phyloP scores from a whole-genome alignment of 1,284 basidiomycete genomes.

The Clitocybe nebularis region DNA sequence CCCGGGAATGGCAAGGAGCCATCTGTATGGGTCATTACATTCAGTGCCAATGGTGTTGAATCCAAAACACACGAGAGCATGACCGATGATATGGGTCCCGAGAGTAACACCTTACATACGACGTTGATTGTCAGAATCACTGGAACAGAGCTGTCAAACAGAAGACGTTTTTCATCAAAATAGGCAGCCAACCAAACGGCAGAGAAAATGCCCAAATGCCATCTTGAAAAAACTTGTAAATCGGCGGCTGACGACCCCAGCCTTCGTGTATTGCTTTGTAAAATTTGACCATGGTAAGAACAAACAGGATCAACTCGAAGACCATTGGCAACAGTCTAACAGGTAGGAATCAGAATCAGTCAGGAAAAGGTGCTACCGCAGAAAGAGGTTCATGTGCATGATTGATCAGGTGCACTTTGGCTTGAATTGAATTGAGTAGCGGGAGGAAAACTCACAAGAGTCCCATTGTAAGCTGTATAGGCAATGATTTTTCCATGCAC shows the following conservation, averaged over 20 bases:
- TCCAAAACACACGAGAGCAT: constrained; percentile 17
- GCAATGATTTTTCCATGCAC: constrained; percentile 17
- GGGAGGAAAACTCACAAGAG: too few relatives aligned
- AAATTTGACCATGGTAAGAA: constrained; percentile 22
- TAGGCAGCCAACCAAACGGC: constrained; percentile 18
- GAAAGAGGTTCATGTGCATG: too few relatives aligned
- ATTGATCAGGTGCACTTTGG: too few relatives aligned
- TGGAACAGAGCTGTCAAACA: constrained; percentile 2
- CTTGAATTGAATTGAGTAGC: too few relatives aligned
- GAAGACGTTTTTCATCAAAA: not conserved
- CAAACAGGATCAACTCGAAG: constrained; percentile 20
- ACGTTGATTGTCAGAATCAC: constrained; percentile 19
- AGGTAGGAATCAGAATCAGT: too few relatives aligned
- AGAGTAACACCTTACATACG: constrained; percentile 15
- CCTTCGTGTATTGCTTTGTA: constrained; percentile 20
- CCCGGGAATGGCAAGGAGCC: constrained; percentile 23
- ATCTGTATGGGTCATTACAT: constrained; percentile 16
- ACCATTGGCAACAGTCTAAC: constrained; percentile 18
- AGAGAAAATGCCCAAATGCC: constrained; percentile 26
- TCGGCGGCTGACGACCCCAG: constrained; percentile 20
- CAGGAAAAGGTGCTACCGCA: too few relatives aligned
- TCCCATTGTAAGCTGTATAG: too few relatives aligned
- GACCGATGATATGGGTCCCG: constrained; percentile 18
- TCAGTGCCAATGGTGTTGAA: not conserved
- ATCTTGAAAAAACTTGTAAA: constrained; percentile 22